Evolutionary conservation across 2,329 filamentous ascomycete genomes (phyloP).

Genomic region (Exophiala sp.): DNA sequence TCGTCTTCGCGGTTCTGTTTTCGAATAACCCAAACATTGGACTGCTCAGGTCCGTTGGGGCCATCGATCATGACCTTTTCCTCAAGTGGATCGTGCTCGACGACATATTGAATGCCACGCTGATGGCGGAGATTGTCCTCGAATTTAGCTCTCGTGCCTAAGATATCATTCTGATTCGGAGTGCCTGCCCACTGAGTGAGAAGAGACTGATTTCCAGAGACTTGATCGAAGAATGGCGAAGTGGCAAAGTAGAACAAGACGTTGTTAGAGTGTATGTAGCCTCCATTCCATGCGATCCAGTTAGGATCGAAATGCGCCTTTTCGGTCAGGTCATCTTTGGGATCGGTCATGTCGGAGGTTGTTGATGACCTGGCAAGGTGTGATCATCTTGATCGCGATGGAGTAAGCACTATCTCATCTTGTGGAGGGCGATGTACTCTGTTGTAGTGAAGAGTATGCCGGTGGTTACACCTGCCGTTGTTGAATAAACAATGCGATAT

Average conservation of each 20-base stretch:
- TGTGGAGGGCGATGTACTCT: too few relatives aligned
- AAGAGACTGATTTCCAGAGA: constrained; percentile 58
- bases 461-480: too few relatives aligned
- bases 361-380: not conserved
- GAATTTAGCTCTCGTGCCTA: constrained; percentile 55
- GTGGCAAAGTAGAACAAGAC: constrained; percentile 61
- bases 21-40: constrained; percentile 58
- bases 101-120: constrained; percentile 58
- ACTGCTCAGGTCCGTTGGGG: constrained; percentile 41
- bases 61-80: constrained; percentile 40
- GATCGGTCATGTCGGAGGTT: constrained; percentile 16
- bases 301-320: constrained; percentile 24
- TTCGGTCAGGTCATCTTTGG: constrained; percentile 24
- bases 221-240: constrained; percentile 61
- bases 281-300: constrained; percentile 26
- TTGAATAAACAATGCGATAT: too few relatives aligned
- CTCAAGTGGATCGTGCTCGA: constrained; percentile 55
- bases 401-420: too few relatives aligned
- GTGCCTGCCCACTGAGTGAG: constrained; percentile 48
- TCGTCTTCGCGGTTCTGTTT: constrained; percentile 51
- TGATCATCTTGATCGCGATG: constrained; percentile 14
- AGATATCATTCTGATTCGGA: constrained; percentile 48
- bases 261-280: constrained; percentile 29
- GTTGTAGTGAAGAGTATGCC: too few relatives aligned
- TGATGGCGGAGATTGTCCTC: constrained; percentile 54